These are phyloP conservation scores for Cryptococcus amylolentus DNA, from an alignment of 1,284 basidiomycete genomes.

Conservation along the genomic window DNA sequence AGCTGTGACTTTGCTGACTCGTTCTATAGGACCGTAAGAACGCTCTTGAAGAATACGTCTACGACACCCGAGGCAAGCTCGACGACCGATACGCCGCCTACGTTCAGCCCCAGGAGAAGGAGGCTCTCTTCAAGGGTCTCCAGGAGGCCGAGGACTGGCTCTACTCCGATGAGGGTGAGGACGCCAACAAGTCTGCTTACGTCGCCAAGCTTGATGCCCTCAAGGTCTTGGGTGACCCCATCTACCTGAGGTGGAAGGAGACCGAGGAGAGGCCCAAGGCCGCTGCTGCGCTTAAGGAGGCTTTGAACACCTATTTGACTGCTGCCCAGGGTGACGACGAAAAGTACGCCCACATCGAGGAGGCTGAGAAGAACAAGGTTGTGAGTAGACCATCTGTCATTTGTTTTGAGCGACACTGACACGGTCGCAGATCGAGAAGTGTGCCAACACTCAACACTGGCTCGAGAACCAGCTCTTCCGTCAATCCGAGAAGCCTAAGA, in stretches of 20 bases:
- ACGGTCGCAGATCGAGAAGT: slow-evolving; percentile 50
- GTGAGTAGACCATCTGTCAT: slow-evolving; percentile 58
- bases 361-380: slow-evolving; percentile 77
- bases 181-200: slow-evolving; percentile 87
- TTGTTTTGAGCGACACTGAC: background rate
- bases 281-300: slow-evolving; percentile 72
- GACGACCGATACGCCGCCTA: slow-evolving; percentile 77
- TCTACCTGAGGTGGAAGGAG: slow-evolving; percentile 75
- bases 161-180: slow-evolving; percentile 91
- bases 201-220: slow-evolving; percentile 71
- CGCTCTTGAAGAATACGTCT: slow-evolving; percentile 94
- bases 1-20: background rate
- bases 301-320: slow-evolving; percentile 74
- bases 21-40: slow-evolving; percentile 80
- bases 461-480: slow-evolving; percentile 80
- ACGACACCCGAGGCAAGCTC: slow-evolving; percentile 86
- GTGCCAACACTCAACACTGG: slow-evolving; percentile 81
- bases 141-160: slow-evolving; percentile 87
- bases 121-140: slow-evolving; percentile 64
- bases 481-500: slow-evolving; percentile 81
- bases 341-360: slow-evolving; percentile 78
- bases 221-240: slow-evolving; percentile 77
- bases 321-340: slow-evolving; percentile 78
- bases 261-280: slow-evolving; percentile 70
- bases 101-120: slow-evolving; percentile 70